Base-by-base conservation (phyloP, 1,139 yeast genomes). In the Chernovozyma aurita region DNA sequence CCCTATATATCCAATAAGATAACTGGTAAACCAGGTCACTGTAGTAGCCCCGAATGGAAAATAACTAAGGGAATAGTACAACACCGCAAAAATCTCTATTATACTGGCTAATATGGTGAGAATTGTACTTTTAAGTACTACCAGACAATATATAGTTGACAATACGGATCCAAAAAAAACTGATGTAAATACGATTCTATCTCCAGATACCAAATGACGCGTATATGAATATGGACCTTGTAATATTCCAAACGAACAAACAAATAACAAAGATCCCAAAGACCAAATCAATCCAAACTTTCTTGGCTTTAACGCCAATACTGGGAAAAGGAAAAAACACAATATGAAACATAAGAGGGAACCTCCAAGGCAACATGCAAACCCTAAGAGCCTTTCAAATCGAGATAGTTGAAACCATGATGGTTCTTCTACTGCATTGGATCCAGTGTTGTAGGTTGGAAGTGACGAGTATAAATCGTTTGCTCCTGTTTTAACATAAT, bases 41-140 rank as follows among this genome's bases (percentile, higher is more conserved):
- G 95, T 85, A 47, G 85, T 85, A 0, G 95, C 87, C 9, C 97
- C 97, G 65, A 88, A 85, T 22, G 98, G 98, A 70, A 92, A 92
- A 58, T 92, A 92, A 53, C 95, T 85, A 28, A 92, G 71, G 0
- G 92, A 81, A 56, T 92, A 92, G 70, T 94, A 92, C 13, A 86
- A 51, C 9, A 94, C 90, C 1, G 97, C 94, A 42, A 92, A 62
- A 15, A 88, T 66, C 58, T 92, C 97, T 18, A 85, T 61, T 4
- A 85, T 59, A 38, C 95, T 84, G 18, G 88, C 80, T 14, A 88
- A 53, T 24, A 92, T 63, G 0, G 97, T 88, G 39, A 88, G 63
- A 12, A 92, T 54, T 1, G 96, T 83, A 42, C 86, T 81, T 51
- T 80, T 82, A 47, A 74, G 54, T 11, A 74, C 52, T 30, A 73